These are phyloP conservation scores for Alternaria alternata DNA, from an alignment of 2,329 filamentous ascomycete species.

Conservation along the genomic window DNA sequence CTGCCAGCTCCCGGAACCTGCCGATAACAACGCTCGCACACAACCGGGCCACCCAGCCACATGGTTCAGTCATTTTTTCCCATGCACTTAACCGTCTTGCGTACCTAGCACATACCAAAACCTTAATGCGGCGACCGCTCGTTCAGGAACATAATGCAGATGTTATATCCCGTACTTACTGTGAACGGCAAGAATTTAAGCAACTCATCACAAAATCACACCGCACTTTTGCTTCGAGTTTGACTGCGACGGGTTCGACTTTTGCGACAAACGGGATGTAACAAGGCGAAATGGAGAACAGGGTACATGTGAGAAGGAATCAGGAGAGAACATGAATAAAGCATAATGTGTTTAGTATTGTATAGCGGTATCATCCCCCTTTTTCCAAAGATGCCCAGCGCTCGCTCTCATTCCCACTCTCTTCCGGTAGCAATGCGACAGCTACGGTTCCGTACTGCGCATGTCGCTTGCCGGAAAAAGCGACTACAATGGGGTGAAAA, in stretches of 20 bases:
- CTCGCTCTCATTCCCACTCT: not conserved
- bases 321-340: not conserved
- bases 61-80: slow-evolving; percentile 5
- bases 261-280: too few species aligned
- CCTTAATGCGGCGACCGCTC: slow-evolving; percentile 43
- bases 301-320: not conserved
- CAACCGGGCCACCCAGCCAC: slow-evolving; percentile 7
- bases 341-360: not conserved
- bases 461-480: not conserved
- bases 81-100: slow-evolving; percentile 23
- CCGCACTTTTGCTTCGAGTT: not conserved
- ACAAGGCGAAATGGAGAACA: too few species aligned
- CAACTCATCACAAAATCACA: not conserved
- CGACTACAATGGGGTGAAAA: not conserved
- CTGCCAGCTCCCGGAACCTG: slow-evolving; percentile 10
- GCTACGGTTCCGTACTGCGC: not conserved
- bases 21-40: slow-evolving; percentile 4
- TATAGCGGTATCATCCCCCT: not conserved
- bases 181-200: not conserved
- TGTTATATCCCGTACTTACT: slow-evolving; percentile 10
- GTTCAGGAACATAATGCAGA: slow-evolving; percentile 38
- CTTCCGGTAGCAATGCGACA: not conserved
- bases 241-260: not conserved
- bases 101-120: slow-evolving; percentile 25
- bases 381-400: not conserved